phyloP scores from a whole-genome alignment of 139 green algal genomes.

The Micromonas pusilla region DNA sequence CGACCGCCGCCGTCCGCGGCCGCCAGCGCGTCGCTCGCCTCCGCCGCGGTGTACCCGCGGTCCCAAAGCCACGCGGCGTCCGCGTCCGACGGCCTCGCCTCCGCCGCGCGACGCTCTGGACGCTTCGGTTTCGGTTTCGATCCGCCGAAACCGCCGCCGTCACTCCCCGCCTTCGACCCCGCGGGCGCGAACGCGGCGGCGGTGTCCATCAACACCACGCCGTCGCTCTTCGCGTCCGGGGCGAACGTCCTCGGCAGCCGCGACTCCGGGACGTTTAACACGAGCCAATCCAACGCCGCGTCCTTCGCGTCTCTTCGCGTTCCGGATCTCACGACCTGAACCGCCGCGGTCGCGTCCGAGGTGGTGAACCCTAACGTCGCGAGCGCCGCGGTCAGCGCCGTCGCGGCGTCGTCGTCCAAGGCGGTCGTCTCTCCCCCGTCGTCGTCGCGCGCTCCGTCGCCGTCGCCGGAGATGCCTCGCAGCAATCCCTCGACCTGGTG shows the following conservation, averaged over 20 bases:
- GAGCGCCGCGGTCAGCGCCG: background rate
- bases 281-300: constrained; percentile 17
- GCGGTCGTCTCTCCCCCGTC: background rate
- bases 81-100: background rate
- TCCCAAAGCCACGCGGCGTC: constrained; percentile 4
- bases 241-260: constrained; percentile 17
- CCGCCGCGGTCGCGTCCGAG: background rate
- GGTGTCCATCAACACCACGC: background rate
- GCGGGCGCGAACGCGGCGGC: no score
- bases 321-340: background rate
- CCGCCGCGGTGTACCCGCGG: background rate
- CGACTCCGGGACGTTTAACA: constrained; percentile 21
- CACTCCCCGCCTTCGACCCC: background rate
- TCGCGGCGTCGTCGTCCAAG: background rate
- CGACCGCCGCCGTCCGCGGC: background rate
- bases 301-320: background rate
- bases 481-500: constrained; percentile 9
- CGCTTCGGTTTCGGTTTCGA: no score
- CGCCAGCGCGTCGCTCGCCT: background rate
- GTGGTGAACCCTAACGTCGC: background rate
- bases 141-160: background rate
- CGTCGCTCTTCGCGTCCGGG: constrained; percentile 2
- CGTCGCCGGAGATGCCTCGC: background rate
- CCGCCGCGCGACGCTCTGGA: no score
- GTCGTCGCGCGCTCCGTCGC: background rate